Conservation (phyloP, 2,329 filamentous ascomycete genomes). For the Emericellopsis cladophorae region DNA sequence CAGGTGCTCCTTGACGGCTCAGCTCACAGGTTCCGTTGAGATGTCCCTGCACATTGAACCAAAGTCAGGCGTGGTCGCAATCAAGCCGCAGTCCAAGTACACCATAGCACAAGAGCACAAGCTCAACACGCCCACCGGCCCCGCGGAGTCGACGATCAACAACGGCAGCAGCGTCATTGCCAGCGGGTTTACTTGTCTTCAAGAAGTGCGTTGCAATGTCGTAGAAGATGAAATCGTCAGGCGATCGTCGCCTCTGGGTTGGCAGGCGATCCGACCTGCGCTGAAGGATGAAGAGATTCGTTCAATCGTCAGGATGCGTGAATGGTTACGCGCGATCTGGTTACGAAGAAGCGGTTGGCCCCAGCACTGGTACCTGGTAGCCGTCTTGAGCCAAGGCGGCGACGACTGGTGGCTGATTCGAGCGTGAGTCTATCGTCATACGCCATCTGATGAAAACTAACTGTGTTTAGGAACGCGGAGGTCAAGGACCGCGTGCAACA, state of each 20-base stretch:
- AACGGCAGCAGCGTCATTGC: conserved; percentile 38
- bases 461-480: too few species aligned
- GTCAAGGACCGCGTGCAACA: too few species aligned
- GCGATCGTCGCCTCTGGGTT: conserved; percentile 50
- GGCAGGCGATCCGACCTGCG: conserved; percentile 39
- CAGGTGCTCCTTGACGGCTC: conserved; percentile 55
- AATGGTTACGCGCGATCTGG: conserved; percentile 52
- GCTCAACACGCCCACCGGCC: conserved; percentile 35
- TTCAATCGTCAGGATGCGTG: conserved; percentile 47
- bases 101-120: conserved; percentile 46
- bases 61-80: conserved; percentile 61
- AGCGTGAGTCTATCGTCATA: conserved; percentile 30
- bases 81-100: conserved; percentile 51
- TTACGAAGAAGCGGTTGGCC: conserved; percentile 63
- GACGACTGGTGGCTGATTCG: conserved; percentile 71
- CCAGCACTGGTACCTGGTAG: conserved; percentile 57
- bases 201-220: conserved; percentile 47
- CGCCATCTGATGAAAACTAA: too few species aligned
- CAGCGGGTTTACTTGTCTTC: conserved; percentile 44
- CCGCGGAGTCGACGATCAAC: neutral
- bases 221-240: conserved; percentile 49
- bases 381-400: conserved; percentile 57
- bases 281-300: conserved; percentile 42
- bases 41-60: conserved; percentile 60
- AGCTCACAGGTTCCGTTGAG: conserved; percentile 49